Conservation (phyloP, 495 filamentous ascomycete species). For the Haplographium delicatum region DNA sequence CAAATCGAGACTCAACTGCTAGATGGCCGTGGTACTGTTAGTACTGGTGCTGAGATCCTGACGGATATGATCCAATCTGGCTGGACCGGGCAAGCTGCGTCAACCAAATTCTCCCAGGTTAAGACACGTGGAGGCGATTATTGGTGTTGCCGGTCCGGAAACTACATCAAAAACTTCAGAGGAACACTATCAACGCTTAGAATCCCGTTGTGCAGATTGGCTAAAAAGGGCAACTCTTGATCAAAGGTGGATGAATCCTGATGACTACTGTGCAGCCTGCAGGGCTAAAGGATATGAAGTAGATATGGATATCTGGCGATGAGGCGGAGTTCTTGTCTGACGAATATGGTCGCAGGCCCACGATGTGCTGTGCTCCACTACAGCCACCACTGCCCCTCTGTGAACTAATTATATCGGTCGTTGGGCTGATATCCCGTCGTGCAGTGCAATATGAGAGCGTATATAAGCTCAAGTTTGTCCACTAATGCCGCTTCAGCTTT, state of each 20-base stretch:
- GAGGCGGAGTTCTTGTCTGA: slow-evolving; percentile 3
- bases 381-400: background rate
- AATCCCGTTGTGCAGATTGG: slow-evolving; percentile 6
- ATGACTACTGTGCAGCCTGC: background rate
- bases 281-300: slow-evolving; percentile 8
- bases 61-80: slow-evolving; percentile 9
- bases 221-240: slow-evolving; percentile 10
- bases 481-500: slow-evolving; percentile 4
- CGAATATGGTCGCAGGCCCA: background rate
- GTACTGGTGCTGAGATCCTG: slow-evolving; percentile 9
- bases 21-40: slow-evolving; percentile 1
- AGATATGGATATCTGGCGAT: slow-evolving; percentile 4
- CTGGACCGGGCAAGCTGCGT: slow-evolving; percentile 11
- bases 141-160: slow-evolving; percentile 5
- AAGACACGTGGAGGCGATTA: slow-evolving; percentile 8
- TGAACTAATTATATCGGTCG: slow-evolving; percentile 6
- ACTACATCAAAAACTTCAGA: slow-evolving; percentile 4
- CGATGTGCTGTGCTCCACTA: slow-evolving; percentile 1
- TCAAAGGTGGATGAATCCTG: slow-evolving; percentile 10
- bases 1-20: slow-evolving; percentile 12
- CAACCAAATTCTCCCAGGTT: slow-evolving; percentile 9
- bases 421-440: slow-evolving; percentile 3
- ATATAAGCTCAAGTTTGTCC: slow-evolving; percentile 5
- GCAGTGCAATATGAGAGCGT: slow-evolving; percentile 1
- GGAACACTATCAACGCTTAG: slow-evolving; percentile 6